Evolutionary conservation across 192 early-diverging fungal species (phyloP).

Genomic region (Gaertneriomyces semiglobifer): DNA sequence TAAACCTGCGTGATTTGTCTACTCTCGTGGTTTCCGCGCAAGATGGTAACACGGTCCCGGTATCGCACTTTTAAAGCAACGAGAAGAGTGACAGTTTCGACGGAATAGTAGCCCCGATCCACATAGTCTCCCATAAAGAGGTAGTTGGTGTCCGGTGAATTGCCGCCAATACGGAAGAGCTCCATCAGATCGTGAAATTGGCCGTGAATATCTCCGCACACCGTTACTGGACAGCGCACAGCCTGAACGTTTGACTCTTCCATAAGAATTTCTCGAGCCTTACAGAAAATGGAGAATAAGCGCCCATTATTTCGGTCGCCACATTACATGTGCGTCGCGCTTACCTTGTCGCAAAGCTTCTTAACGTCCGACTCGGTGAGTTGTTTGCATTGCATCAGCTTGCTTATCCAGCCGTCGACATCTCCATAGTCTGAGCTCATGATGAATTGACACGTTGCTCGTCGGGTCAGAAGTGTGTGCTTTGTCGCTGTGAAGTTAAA

Average conservation of each 20-base stretch:
- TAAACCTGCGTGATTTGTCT: slow-evolving; percentile 98
- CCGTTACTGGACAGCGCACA: slow-evolving; percentile 91
- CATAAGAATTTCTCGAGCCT: slow-evolving; percentile 95
- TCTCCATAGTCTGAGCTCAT: slow-evolving; percentile 43
- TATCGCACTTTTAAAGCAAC: slow-evolving; percentile 92
- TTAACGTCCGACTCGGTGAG: slow-evolving; percentile 91
- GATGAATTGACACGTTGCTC: too few species aligned
- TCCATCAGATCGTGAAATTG: slow-evolving; percentile 97
- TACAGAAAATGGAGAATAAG: not conserved
- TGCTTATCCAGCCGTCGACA: slow-evolving; percentile 89
- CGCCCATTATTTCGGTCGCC: slow-evolving; percentile 5
- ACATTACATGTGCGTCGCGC: slow-evolving; percentile 2
- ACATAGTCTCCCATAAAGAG: slow-evolving; percentile 98
- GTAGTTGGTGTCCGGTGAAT: slow-evolving; percentile 96
- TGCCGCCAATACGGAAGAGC: slow-evolving; percentile 89
- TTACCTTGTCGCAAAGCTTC: slow-evolving; percentile 94
- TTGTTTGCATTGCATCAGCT: slow-evolving; percentile 92
- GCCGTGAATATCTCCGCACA: slow-evolving; percentile 98
- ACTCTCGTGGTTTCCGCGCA: slow-evolving; percentile 92
- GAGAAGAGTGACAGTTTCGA: slow-evolving; percentile 95
- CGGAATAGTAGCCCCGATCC: slow-evolving; percentile 92
- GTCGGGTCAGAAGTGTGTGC: too few species aligned
- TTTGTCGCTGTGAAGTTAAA: too few species aligned
- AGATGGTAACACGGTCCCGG: slow-evolving; percentile 88
- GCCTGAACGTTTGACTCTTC: slow-evolving; percentile 97